Evolutionary conservation across 176 grass and related monocot genomes (phyloP).

Genomic region (Hordeum marinum): DNA sequence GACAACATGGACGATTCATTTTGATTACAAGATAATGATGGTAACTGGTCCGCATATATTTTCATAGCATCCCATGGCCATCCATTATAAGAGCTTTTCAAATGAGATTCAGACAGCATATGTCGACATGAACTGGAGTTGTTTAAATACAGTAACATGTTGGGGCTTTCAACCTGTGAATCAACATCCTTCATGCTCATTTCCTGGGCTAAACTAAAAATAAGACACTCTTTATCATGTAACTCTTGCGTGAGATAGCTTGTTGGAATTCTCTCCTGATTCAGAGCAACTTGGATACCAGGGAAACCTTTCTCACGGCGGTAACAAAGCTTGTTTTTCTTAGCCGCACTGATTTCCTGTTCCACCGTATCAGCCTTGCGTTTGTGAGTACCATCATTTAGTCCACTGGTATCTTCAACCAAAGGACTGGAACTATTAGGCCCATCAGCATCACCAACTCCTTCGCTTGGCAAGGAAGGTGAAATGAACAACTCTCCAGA

Average conservation of each 20-base stretch:
- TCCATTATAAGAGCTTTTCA: conserved; percentile 47
- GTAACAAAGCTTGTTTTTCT: conserved; percentile 66
- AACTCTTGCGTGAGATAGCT: conserved; percentile 8
- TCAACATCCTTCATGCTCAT: conserved; percentile 22
- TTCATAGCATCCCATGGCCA: conserved; percentile 74
- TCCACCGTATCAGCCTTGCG: conserved; percentile 49
- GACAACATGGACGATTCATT: conserved; percentile 42
- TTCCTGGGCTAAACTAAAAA: conserved; percentile 38
- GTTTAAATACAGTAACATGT: not conserved
- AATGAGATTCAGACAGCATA: conserved; percentile 36
- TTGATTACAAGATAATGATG: conserved; percentile 25
- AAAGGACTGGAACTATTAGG: conserved; percentile 33
- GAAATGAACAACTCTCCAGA: conserved; percentile 56
- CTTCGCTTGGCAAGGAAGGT: conserved; percentile 67
- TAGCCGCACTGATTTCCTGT: conserved; percentile 35
- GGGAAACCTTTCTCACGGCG: conserved; percentile 93
- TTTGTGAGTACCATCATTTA: conserved; percentile 35
- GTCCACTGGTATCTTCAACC: conserved; percentile 14
- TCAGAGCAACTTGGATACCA: conserved; percentile 64
- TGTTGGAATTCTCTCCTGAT: conserved; percentile 43
- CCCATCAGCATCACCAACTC: conserved; percentile 86
- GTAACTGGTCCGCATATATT: conserved; percentile 43
- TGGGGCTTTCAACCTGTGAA: conserved; percentile 18
- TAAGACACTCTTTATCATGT: conserved; percentile 37
- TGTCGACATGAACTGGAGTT: conserved; percentile 37